A percentile compares a stretch with the other conserved stretches of the same genome.
Conservation (phyloP, 2,329 filamentous ascomycete species). For the Colletotrichum simmondsii region DNA sequence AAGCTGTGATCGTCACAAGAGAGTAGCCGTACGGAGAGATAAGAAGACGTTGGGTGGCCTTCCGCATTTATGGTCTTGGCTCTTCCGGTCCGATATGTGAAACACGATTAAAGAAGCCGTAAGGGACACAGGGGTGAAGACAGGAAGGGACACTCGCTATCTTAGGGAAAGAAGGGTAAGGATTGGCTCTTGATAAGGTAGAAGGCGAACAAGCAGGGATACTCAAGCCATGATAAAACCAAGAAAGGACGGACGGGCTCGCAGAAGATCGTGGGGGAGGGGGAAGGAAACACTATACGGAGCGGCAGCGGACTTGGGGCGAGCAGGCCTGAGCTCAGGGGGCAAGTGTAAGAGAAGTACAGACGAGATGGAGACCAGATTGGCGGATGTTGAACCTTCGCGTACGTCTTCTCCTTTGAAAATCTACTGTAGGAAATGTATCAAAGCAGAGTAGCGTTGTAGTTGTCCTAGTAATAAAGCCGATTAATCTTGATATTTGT, state of each 20-base stretch:
- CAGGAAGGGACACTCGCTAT: conserved; percentile 4
- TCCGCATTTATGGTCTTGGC: conserved; percentile 13
- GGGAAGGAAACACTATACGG: background rate
- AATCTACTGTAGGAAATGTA: background rate
- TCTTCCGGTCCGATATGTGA: conserved; percentile 15
- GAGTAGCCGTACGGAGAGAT: background rate
- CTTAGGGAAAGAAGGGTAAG: background rate
- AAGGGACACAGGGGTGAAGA: conserved; percentile 4
- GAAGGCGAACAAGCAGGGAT: conserved; percentile 22
- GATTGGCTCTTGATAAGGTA: conserved; percentile 2
- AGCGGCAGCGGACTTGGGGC: background rate
- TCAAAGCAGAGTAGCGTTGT: background rate
- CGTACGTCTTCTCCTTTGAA: background rate
- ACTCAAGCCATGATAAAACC: conserved; percentile 14
- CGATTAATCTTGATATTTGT: background rate
- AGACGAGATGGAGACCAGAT: conserved; percentile 19
- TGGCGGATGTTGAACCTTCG: background rate
- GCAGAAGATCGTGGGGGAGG: background rate
- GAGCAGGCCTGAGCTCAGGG: conserved; percentile 13
- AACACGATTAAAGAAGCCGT: conserved; percentile 7
- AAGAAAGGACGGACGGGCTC: conserved; percentile 12
- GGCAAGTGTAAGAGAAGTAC: conserved; percentile 11
- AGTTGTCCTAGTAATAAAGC: background rate
- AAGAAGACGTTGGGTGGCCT: background rate
- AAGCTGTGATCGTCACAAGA: background rate